Evolutionary conservation across 1,284 basidiomycete species (phyloP), one percentile per base, ranked within the genome.

Genomic region (Leccinum fuscescens): DNA sequence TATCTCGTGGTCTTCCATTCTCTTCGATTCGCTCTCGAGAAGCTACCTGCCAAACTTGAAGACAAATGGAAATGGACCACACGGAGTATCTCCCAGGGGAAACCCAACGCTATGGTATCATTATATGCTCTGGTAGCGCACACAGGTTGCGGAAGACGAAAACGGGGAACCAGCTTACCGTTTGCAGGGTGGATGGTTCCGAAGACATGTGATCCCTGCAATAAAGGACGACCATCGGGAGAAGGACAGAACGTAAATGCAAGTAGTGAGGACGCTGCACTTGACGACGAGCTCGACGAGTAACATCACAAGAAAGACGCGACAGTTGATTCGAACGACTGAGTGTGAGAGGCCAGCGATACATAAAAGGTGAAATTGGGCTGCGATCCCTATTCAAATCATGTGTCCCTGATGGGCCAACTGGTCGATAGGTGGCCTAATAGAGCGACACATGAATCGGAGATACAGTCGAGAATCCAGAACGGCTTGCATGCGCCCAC

Each of bases 1-100:
- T 48, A 31, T 31, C n/a, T 14, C 33, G 11, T n/a, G 27, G 33
- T 15, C 56, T 64, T 48, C 8, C 9, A 17, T 58, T 39, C 59
- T 58, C 59, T 59, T 33, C 46, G 39, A 20, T 60, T 67, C 58
- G 42, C 31, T 31, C 37, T n/a, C 59, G 52, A 58, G 49, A 39
- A 58, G 52, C 11, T 14, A 49, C 55, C 56, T 66, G 58, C 58
- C 59, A 66, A 54, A 35, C 35, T 46, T 12, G n/a, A 46, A 42
- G 57, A 57, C 48, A 54, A 29, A 12, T 35, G 35, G 44, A 55
- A 66, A 64, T 59, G 57, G 60, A 68, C 35, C 29, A 35, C 17
- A 50, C 17, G 58, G 8, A 55, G 59, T 54, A 6, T 33, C 44
- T 51, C 9, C 51, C 42, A 57, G 58, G 65, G 39, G 52, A 60